Evolutionary conservation across 1,139 yeast species (phyloP).

Genomic region (Geotrichum restrictum): DNA sequence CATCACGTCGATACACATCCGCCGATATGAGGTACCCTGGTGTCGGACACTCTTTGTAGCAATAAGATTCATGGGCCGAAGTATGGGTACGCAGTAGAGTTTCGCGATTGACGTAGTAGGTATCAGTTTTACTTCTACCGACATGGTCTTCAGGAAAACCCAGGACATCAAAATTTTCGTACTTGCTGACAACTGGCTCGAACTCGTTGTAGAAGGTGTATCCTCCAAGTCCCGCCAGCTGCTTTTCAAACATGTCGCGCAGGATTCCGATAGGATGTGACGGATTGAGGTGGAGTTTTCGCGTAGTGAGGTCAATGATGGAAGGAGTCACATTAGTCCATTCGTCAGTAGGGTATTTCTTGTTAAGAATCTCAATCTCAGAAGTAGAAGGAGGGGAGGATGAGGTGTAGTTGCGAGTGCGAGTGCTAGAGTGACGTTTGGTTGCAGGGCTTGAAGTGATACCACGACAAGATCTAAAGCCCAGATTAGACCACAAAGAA

Average conservation of each 20-base stretch:
- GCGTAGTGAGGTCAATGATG: slow-evolving; percentile 62
- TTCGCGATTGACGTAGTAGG: slow-evolving; percentile 76
- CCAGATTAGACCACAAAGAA: neutral
- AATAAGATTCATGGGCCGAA: slow-evolving; percentile 90
- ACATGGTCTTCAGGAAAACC: slow-evolving; percentile 93
- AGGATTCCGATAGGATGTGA: slow-evolving; percentile 89
- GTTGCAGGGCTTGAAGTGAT: neutral
- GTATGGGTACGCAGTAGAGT: slow-evolving; percentile 86
- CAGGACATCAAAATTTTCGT: slow-evolving; percentile 82
- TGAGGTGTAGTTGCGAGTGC: slow-evolving; percentile 16
- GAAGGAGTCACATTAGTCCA: slow-evolving; percentile 85
- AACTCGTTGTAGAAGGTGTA: slow-evolving; percentile 79
- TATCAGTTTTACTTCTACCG: slow-evolving; percentile 87
- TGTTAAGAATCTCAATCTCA: slow-evolving; percentile 44
- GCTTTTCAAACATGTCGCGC: slow-evolving; percentile 64
- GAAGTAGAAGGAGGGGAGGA: neutral
- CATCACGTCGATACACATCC: slow-evolving; percentile 93
- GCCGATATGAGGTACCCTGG: slow-evolving; percentile 93
- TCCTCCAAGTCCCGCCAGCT: slow-evolving; percentile 57
- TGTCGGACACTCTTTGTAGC: slow-evolving; percentile 62
- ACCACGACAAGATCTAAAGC: neutral
- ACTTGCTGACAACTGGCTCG: slow-evolving; percentile 75
- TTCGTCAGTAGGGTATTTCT: slow-evolving; percentile 57
- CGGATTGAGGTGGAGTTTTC: slow-evolving; percentile 68
- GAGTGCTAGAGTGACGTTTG: neutral